Conservation (phyloP, 768 basidiomycete species). For the Xerocomus brunneocitrinus region DNA sequence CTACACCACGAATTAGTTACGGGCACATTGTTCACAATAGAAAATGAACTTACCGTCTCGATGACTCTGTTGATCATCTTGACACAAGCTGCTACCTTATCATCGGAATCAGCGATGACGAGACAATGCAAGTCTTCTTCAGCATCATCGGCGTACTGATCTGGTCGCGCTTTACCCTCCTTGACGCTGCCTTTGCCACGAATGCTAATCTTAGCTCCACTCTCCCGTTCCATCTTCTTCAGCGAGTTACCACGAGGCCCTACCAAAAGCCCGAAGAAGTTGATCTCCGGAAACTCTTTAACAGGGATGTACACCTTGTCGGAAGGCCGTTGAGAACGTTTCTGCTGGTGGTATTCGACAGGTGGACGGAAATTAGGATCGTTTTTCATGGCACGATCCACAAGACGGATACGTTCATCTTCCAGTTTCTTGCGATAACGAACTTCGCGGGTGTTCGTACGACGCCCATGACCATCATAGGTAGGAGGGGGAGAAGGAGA, state of each 20-base stretch:
- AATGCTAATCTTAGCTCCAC: conserved; percentile 97
- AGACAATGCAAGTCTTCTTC: conserved; percentile 99
- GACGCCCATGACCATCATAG: conserved; percentile 94
- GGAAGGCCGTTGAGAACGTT: conserved; percentile 87
- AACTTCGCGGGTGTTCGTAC: conserved; percentile 98
- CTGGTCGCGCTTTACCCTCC: conserved; percentile 95
- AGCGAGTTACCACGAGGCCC: conserved; percentile 98
- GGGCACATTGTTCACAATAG: neutral
- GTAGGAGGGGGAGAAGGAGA: conserved; percentile 97
- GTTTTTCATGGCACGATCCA: conserved; percentile 94
- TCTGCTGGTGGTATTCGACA: conserved; percentile 92
- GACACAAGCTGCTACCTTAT: conserved; percentile 88
- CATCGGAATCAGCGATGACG: conserved; percentile 87
- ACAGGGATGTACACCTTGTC: conserved; percentile 99
- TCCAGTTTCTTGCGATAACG: conserved; percentile 95
- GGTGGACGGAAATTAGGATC: conserved; percentile 98
- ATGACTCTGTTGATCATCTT: conserved; percentile 96
- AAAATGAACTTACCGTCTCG: conserved; percentile 70
- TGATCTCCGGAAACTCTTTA: conserved; percentile 99
- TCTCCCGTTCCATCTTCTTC: conserved; percentile 99
- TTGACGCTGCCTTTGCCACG: conserved; percentile 98
- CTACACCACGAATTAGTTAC: conserved; percentile 37
- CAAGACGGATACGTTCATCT: conserved; percentile 86
- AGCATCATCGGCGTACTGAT: conserved; percentile 92
- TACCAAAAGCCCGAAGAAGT: conserved; percentile 97